Evolutionary conservation across 495 filamentous ascomycete genomes (phyloP).

Genomic region (Entonaema liquescens): DNA sequence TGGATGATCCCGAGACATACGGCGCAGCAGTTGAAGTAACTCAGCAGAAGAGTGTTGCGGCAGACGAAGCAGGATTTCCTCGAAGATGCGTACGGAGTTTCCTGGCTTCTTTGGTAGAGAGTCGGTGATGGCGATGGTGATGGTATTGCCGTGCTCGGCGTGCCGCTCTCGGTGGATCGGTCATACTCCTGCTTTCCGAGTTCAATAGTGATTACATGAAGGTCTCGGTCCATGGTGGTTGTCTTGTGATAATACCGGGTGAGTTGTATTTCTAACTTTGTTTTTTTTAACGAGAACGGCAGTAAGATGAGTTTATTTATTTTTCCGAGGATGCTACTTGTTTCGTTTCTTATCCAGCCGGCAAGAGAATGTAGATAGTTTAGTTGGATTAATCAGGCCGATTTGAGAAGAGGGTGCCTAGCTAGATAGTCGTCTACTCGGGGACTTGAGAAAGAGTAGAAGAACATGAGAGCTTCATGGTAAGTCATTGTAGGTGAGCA

Average conservation of each 20-base stretch:
- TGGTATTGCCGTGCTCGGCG: conserved; percentile 1
- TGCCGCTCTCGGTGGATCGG: neutral
- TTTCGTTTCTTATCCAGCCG: conserved; percentile 1
- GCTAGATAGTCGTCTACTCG: neutral
- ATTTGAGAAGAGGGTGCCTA: neutral
- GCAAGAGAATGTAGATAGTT: conserved; percentile 33
- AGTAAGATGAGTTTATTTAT: neutral
- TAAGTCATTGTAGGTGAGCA: neutral
- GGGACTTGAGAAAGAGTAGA: neutral
- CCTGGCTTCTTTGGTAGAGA: neutral
- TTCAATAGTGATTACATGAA: conserved; percentile 11
- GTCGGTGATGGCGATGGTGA: neutral
- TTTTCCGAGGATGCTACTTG: neutral
- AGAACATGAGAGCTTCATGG: neutral
- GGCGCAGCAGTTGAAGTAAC: conserved; percentile 43
- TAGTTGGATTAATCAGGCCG: conserved; percentile 3
- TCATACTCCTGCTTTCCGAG: conserved; percentile 20
- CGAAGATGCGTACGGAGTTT: neutral
- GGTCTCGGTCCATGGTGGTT: neutral
- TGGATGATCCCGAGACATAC: conserved; percentile 28
- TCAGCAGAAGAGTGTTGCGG: conserved; percentile 36
- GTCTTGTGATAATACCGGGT: conserved; percentile 3
- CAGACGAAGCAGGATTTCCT: conserved; percentile 50
- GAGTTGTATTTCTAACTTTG: conserved; percentile 1
- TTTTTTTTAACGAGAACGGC: neutral